phyloP scores from a whole-genome alignment of 164 flowering plant species.

The Houttuynia cordata region DNA sequence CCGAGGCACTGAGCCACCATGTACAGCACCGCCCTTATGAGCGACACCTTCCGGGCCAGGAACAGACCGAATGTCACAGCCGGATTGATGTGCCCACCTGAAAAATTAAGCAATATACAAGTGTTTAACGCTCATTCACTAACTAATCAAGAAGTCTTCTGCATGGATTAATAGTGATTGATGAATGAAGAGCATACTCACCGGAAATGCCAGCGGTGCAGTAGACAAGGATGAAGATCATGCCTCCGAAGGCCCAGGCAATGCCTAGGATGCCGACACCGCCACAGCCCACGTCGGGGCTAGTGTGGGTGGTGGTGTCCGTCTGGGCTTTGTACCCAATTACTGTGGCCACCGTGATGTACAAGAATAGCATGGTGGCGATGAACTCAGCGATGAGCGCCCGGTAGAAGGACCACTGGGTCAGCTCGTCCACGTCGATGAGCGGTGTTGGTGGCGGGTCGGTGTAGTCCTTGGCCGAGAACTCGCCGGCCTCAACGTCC shows the following conservation, averaged over 20 bases:
- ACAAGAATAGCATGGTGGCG: constrained; percentile 73
- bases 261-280: constrained; percentile 89
- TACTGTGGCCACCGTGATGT: constrained; percentile 63
- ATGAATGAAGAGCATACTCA: constrained; percentile 6
- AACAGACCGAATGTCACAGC: constrained; percentile 57
- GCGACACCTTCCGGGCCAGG: constrained; percentile 43
- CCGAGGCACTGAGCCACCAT: constrained; percentile 58
- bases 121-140: neutral
- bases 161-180: neutral
- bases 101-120: neutral
- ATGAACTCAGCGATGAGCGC: constrained; percentile 80
- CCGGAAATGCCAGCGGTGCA: constrained; percentile 98
- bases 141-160: neutral
- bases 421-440: constrained; percentile 49
- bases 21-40: constrained; percentile 45
- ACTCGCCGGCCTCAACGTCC: constrained; percentile 25
- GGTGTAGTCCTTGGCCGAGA: constrained; percentile 58
- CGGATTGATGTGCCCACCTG: constrained; percentile 20
- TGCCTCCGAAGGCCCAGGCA: constrained; percentile 96
- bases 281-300: constrained; percentile 20
- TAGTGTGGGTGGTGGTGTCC: constrained; percentile 7
- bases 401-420: constrained; percentile 74
- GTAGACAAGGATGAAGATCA: constrained; percentile 92
- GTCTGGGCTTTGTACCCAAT: constrained; percentile 64
- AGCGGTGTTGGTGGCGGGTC: constrained; percentile 87